phyloP scores from a whole-genome alignment of 2,329 filamentous ascomycete genomes.

The Sporothrix inflata region DNA sequence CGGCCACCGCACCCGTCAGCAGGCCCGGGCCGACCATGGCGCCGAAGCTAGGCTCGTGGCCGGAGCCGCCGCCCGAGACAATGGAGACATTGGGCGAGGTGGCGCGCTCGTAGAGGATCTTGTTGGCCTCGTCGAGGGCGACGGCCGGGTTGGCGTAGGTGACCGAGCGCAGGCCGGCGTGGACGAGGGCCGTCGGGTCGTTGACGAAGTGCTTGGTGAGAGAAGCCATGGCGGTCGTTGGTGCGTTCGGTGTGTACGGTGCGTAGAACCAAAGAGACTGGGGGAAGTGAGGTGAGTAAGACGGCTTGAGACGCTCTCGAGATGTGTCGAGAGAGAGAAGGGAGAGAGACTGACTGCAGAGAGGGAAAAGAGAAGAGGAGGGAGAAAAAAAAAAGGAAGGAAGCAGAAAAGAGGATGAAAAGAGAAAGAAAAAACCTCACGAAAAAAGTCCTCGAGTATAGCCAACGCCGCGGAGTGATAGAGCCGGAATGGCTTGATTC shows the following conservation, averaged over 20 bases:
- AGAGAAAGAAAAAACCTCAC: not conserved
- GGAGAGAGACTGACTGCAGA: not conserved
- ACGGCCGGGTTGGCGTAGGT: constrained; percentile 84
- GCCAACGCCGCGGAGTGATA: not conserved
- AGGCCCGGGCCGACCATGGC: constrained; percentile 83
- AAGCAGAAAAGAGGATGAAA: not conserved
- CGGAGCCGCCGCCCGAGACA: constrained; percentile 83
- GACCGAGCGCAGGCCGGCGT: constrained; percentile 73
- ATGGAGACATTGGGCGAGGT: constrained; percentile 70
- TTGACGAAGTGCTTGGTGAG: constrained; percentile 86
- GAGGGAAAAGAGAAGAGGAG: not conserved
- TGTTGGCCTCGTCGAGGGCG: constrained; percentile 76
- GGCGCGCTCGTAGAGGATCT: constrained; percentile 69
- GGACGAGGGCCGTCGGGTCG: constrained; percentile 77
- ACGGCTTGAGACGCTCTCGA: not conserved
- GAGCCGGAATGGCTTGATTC: constrained; percentile 26
- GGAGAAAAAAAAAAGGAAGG: not conserved
- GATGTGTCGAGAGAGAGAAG: not conserved
- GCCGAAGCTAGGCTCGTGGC: constrained; percentile 87
- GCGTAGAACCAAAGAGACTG: not conserved
- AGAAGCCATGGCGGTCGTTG: constrained; percentile 28
- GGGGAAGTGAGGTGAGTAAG: not conserved
- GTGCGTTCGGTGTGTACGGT: constrained; percentile 20
- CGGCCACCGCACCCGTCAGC: constrained; percentile 79
- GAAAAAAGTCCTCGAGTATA: not conserved